Percentiles rank a stretch among this genome's conserved stretches.
These are phyloP conservation scores for Fusarium torreyae DNA, from an alignment of 2,329 filamentous ascomycete species.

Conservation along the genomic window DNA sequence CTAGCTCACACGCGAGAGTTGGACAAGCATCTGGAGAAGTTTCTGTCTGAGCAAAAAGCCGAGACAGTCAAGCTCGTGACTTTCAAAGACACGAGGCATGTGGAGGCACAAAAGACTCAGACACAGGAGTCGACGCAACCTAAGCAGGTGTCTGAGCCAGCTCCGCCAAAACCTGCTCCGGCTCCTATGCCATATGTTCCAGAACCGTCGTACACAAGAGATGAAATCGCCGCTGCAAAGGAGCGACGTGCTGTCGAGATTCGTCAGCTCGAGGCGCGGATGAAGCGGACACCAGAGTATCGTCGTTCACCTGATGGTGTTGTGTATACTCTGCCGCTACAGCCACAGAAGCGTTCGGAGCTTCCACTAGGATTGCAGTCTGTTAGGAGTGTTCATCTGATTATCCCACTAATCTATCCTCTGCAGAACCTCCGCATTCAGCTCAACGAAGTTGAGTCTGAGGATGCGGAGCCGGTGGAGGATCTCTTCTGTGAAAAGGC, in stretches of 20 bases:
- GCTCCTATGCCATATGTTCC: constrained; percentile 55
- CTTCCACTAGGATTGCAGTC: constrained; percentile 73
- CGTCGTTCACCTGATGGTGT: constrained; percentile 78
- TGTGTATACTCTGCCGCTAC: constrained; percentile 78
- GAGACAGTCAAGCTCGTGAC: constrained; percentile 80
- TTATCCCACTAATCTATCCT: constrained; percentile 80
- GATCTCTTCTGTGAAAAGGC: constrained; percentile 74
- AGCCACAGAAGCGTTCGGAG: constrained; percentile 72
- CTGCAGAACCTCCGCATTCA: constrained; percentile 77
- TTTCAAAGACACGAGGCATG: constrained; percentile 70
- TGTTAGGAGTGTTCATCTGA: constrained; percentile 75
- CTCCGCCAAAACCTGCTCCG: constrained; percentile 36
- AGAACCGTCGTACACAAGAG: constrained; percentile 67
- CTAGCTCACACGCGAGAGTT: constrained; percentile 77
- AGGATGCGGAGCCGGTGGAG: constrained; percentile 75
- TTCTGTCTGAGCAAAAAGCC: constrained; percentile 78
- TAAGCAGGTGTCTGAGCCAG: constrained; percentile 24
- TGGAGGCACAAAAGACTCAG: constrained; percentile 49
- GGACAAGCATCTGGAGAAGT: constrained; percentile 79
- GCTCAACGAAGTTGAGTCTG: constrained; percentile 73
- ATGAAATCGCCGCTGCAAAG: constrained; percentile 75
- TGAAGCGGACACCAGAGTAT: constrained; percentile 77
- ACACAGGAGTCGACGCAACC: constrained; percentile 14
- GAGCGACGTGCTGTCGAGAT: constrained; percentile 75
- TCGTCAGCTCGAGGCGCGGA: constrained; percentile 81